Evolutionary conservation across 2,329 filamentous ascomycete species (phyloP), one percentile per base, ranked within the genome.

Genomic region (Iodosphaeria phyllophila): DNA sequence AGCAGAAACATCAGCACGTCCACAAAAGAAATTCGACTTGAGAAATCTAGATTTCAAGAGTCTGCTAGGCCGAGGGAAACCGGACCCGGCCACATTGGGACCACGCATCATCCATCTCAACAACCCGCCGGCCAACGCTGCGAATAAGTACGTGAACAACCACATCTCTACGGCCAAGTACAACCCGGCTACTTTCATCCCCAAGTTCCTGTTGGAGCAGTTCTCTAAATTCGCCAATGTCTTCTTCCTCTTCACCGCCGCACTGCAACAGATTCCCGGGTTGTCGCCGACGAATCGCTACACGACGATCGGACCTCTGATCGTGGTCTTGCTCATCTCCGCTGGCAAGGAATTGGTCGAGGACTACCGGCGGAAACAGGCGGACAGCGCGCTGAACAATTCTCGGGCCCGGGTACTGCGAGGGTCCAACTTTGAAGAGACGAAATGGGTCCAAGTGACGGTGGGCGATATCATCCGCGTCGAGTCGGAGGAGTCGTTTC

Each of bases 151-250:
- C 49, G 67, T 84, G 45, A 79, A 92, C 63, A 98, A 98, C 46
- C 83, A 95, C 50, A 77, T 98, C 33, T 95, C 86, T 20, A 98
- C 89, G 5, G 77, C 89, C 34, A 98, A 98, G 52, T 98, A 98
- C 66, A 98, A 95, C 48, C 41, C 82, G 43, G 62, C 79, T 27
- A 92, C 83, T 12, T 98, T 98, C 50, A 46, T 95, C 11, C 89
- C 89, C 25, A 98, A 98, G 51, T 98, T 98, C 52, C 60, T 98
- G 28, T 83, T 86, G 48, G 89, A 98, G 50, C 89, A 98, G 48
- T 98, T 98, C 54, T 93, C 84, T 32, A 98, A 93, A 59, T 92
- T 93, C 51, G 89, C 89, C 58, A 98, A 98, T 53, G 54, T 98
- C 43, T 98, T 98, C 60, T 98, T 98, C 76, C 67, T 98, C 47